These are phyloP conservation scores for Dillenia suffruticosa DNA, from an alignment of 164 flowering plant genomes.

Conservation along the genomic window DNA sequence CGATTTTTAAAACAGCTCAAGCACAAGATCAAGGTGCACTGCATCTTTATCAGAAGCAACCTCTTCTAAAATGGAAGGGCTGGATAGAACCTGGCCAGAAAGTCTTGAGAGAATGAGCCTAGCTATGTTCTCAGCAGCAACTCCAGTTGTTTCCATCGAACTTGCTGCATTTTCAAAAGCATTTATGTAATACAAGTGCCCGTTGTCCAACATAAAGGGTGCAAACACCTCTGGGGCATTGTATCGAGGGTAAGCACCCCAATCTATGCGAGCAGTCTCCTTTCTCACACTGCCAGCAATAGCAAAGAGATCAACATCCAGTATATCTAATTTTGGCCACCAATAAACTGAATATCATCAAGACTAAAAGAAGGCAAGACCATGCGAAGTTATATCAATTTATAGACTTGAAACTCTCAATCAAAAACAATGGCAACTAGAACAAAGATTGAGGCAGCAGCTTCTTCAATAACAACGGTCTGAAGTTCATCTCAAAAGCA, in stretches of 20 bases:
- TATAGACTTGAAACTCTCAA: too few species aligned
- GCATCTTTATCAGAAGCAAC: constrained; percentile 12
- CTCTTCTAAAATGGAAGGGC: constrained; percentile 22
- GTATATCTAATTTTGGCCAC: too few species aligned
- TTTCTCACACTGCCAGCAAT: constrained; percentile 40
- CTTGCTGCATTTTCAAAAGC: constrained; percentile 97
- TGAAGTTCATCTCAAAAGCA: too few species aligned
- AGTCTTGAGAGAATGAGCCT: constrained; percentile 76
- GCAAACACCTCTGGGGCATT: constrained; percentile 83
- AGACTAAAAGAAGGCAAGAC: too few species aligned
- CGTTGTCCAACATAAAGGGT: constrained; percentile 70
- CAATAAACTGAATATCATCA: too few species aligned
- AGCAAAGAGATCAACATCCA: constrained; percentile 7
- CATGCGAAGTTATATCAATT: too few species aligned
- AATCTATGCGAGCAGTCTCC: constrained; percentile 68
- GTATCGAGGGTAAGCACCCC: constrained; percentile 94
- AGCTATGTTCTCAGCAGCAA: constrained; percentile 90
- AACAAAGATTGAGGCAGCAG: too few species aligned
- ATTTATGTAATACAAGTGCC: constrained; percentile 80
- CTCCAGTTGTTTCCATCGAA: constrained; percentile 93
- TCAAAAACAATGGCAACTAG: too few species aligned
- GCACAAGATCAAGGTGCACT: constrained; percentile 35
- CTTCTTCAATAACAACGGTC: too few species aligned
- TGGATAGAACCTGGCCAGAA: constrained; percentile 14
- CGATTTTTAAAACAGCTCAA: too few species aligned